phyloP scores from a whole-genome alignment of 2,329 filamentous ascomycete genomes.

The Trichoderma simmonsii region DNA sequence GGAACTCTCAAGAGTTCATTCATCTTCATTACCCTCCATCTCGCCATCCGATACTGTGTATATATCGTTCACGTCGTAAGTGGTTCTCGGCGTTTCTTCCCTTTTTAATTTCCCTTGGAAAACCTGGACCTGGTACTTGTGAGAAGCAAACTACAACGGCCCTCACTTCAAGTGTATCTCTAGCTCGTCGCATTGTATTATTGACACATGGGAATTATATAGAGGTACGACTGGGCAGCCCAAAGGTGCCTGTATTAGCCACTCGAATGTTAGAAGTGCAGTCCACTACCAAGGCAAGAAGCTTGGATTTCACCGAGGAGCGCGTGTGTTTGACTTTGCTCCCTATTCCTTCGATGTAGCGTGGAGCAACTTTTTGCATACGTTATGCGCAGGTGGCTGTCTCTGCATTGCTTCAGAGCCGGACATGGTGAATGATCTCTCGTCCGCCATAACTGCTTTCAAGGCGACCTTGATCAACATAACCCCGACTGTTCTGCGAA shows the following conservation, averaged over 20 bases:
- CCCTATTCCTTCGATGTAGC: slow-evolving; percentile 25
- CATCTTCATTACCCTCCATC: background rate
- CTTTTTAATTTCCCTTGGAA: background rate
- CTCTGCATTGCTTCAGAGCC: slow-evolving; percentile 24
- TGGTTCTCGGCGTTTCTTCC: background rate
- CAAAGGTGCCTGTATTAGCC: slow-evolving; percentile 27
- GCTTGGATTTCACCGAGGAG: slow-evolving; percentile 19
- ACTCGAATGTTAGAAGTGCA: slow-evolving; percentile 21
- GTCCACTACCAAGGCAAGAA: slow-evolving; percentile 21
- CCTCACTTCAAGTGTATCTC: background rate
- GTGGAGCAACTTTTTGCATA: slow-evolving; percentile 23
- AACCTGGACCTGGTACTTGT: background rate
- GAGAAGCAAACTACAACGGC: background rate
- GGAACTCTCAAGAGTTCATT: background rate
- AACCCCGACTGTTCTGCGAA: background rate
- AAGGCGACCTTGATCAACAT: slow-evolving; percentile 4
- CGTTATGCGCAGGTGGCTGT: slow-evolving; percentile 22
- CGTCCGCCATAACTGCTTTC: background rate
- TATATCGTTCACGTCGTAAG: slow-evolving; percentile 9
- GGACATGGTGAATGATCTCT: background rate
- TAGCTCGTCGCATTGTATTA: background rate
- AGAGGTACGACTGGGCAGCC: slow-evolving; percentile 23
- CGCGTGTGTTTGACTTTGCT: slow-evolving; percentile 26
- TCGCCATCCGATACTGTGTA: background rate
- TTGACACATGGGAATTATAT: background rate